Evolutionary conservation across 371 early-diverging fungal genomes (phyloP), one percentile per base, ranked within the genome.

Genomic region (Chytridiales sp.): DNA sequence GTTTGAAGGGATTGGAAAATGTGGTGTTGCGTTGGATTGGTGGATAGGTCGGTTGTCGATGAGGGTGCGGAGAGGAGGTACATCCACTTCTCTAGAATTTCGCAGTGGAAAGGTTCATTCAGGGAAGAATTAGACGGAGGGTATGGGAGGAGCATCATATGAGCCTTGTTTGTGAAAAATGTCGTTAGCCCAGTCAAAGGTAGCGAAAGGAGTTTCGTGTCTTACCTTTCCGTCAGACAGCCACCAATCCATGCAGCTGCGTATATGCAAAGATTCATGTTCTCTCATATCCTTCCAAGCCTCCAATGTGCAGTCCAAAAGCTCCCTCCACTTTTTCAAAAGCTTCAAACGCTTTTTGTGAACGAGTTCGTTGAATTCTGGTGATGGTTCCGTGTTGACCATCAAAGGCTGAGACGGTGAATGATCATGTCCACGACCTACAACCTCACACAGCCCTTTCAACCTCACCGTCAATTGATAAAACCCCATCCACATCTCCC

Each of bases 261-360:
- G 15, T 9, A 50, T 49, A 50, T 49, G 48, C 2, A 8, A 31
- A 19, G 48, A 27, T 30, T 62, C 63, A n/a, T 22, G 3, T 6
- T 55, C 56, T 6, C 55, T 57, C 41, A 63, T 26, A 11, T 63
- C 63, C 35, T 56, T 39, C 63, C 63, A 63, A 22, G 57, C 32
- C 31, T 55, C 19, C 22, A 35, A 29, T 4, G 57, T 38, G 3
- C 47, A 17, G 8, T 56, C 39, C 9, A 57, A 24, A n/a, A 63
- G 34, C 19, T 55, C 17, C 24, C 56, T 49, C 63, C 63, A 63
- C 30, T 57, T 31, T 38, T 50, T 56, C 26, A 63, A 29, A 1
- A 56, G 30, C 24, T 56, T 63, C 1, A 63, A 42, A 34, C 63
- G n/a, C 31, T 46, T 19, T 47, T 56, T 56, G 31, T 51, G 36